Percentiles rank a stretch among this genome's conserved stretches.
phyloP scores from a whole-genome alignment of 257 asterid species.

The Eustoma russellianum region DNA sequence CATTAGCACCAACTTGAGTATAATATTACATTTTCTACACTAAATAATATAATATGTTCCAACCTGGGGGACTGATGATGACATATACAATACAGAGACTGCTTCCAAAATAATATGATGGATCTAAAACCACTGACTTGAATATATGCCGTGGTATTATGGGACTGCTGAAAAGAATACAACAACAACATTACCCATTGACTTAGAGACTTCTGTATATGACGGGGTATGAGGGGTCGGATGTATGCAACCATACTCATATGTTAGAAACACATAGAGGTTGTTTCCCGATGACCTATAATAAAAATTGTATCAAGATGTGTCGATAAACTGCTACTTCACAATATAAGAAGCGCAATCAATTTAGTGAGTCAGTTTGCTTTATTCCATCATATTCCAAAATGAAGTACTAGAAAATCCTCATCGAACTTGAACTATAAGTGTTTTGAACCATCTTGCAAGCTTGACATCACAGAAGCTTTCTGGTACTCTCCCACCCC shows the following conservation, averaged over 20 bases:
- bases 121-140: conserved; percentile 10
- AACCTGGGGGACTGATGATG: not conserved
- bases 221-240: too few relatives aligned
- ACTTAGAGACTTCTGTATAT: too few relatives aligned
- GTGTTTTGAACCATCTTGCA: conserved; percentile 42
- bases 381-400: too few relatives aligned
- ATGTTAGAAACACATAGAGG: too few relatives aligned
- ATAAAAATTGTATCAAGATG: too few relatives aligned
- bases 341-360: too few relatives aligned
- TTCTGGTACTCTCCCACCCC: conserved; percentile 74
- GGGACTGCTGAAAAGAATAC: too few relatives aligned
- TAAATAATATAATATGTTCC: not conserved
- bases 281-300: too few relatives aligned
- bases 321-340: too few relatives aligned
- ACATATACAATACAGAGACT: conserved; percentile 7
- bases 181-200: too few relatives aligned
- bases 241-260: too few relatives aligned
- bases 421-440: conserved; percentile 56
- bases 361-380: too few relatives aligned
- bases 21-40: not conserved
- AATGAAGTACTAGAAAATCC: conserved; percentile 53
- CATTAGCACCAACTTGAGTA: not conserved
- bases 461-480: conserved; percentile 69
- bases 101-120: conserved; percentile 8
- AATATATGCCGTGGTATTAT: conserved; percentile 11